These are phyloP conservation scores for Xylaria castorea DNA, from an alignment of 495 filamentous ascomycete genomes.

Conservation along the genomic window DNA sequence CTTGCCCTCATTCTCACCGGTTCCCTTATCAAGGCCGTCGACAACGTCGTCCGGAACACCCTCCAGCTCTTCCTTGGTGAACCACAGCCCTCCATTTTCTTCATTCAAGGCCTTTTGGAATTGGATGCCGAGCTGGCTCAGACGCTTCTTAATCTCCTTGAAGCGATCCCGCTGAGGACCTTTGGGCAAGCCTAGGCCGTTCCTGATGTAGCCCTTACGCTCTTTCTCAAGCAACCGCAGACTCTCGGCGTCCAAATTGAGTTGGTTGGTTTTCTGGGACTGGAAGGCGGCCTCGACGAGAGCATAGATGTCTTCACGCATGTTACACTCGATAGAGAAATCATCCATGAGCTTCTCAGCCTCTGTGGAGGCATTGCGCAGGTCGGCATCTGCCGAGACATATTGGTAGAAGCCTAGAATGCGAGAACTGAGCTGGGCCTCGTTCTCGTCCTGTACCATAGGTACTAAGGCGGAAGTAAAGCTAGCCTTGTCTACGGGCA, in stretches of 20 bases:
- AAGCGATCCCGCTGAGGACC: constrained; percentile 64
- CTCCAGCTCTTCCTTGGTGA: constrained; percentile 62
- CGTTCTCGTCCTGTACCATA: constrained; percentile 72
- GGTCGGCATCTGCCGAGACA: constrained; percentile 69
- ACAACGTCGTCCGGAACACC: constrained; percentile 65
- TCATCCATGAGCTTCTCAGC: constrained; percentile 67
- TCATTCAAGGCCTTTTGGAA: constrained; percentile 69
- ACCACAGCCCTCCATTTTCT: constrained; percentile 67
- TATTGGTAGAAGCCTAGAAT: constrained; percentile 82
- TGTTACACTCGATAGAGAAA: constrained; percentile 63
- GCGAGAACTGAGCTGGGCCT: constrained; percentile 61
- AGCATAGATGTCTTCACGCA: constrained; percentile 67
- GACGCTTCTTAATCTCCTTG: constrained; percentile 69
- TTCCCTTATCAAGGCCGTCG: constrained; percentile 70
- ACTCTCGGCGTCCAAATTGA: constrained; percentile 56
- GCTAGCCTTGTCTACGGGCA: constrained; percentile 66
- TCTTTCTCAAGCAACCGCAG: constrained; percentile 62
- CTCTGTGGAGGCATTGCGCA: constrained; percentile 69
- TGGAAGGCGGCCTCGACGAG: constrained; percentile 62
- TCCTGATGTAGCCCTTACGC: constrained; percentile 63
- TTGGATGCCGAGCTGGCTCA: constrained; percentile 62
- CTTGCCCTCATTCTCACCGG: constrained; percentile 69
- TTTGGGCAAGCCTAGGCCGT: constrained; percentile 61
- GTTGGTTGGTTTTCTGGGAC: constrained; percentile 49
- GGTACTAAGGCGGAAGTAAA: constrained; percentile 71